These are phyloP conservation scores for Eucalyptus polybractea DNA, from an alignment of 345 rosid genomes.

Conservation along the genomic window DNA sequence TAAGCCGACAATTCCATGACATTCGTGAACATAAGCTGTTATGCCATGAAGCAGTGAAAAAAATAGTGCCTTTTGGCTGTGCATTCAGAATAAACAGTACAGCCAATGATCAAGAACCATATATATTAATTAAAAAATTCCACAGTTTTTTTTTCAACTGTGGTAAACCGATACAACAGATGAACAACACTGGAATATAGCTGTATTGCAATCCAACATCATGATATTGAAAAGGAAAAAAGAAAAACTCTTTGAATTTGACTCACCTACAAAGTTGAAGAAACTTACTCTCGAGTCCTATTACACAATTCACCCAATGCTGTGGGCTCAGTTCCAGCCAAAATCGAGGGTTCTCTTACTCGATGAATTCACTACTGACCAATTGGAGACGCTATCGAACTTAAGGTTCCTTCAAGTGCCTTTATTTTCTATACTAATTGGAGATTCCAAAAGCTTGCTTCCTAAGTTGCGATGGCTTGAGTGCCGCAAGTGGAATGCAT, in stretches of 20 bases:
- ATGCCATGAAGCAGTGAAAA: not conserved
- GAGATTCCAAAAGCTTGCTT: not conserved
- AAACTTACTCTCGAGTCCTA: not conserved
- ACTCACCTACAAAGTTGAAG: not conserved
- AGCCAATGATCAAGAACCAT: not conserved
- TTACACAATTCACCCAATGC: not conserved
- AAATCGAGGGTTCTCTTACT: not conserved
- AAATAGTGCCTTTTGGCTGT: not conserved
- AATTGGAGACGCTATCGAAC: too few species aligned
- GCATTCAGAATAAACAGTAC: not conserved
- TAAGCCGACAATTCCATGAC: not conserved
- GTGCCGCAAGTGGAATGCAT: not conserved
- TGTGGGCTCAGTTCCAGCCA: not conserved
- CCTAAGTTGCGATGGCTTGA: too few species aligned
- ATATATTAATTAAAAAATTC: not conserved
- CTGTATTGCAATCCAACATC: not conserved
- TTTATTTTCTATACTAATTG: not conserved
- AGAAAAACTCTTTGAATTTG: not conserved
- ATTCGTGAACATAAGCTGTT: not conserved
- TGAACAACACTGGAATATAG: not conserved
- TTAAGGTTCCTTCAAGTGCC: not conserved
- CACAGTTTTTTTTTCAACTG: not conserved
- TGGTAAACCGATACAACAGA: rapidly evolving
- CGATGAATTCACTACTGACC: not conserved
- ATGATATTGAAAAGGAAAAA: not conserved